phyloP scores from a whole-genome alignment of 2,329 filamentous ascomycete genomes.

The Alternaria brassicicola region DNA sequence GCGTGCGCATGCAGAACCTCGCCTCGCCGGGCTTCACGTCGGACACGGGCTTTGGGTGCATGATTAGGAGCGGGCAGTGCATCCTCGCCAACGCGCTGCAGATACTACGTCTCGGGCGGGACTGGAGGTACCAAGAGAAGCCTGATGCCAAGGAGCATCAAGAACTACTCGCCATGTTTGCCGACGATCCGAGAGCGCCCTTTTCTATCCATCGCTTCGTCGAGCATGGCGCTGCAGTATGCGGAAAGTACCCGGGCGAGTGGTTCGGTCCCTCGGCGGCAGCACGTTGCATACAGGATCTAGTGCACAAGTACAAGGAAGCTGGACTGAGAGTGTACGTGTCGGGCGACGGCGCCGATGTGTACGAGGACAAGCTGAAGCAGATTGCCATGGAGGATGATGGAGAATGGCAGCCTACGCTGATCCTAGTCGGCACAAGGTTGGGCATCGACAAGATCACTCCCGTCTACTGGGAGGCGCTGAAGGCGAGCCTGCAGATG shows the following conservation, averaged over 20 bases:
- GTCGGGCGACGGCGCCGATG: constrained; percentile 86
- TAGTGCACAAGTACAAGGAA: constrained; percentile 69
- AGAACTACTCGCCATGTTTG: constrained; percentile 78
- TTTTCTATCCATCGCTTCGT: constrained; percentile 98
- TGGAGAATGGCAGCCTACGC: constrained; percentile 75
- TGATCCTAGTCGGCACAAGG: constrained; percentile 87
- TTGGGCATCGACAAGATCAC: constrained; percentile 94
- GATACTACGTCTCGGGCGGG: constrained; percentile 77
- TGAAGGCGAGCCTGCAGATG: constrained; percentile 83
- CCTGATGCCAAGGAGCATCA: constrained; percentile 64
- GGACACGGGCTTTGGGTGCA: constrained; percentile 97
- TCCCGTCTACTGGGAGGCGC: constrained; percentile 91
- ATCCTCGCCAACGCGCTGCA: constrained; percentile 85
- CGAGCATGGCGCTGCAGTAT: constrained; percentile 80
- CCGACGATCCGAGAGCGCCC: constrained; percentile 82
- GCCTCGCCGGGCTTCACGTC: constrained; percentile 85
- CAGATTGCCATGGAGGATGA: constrained; percentile 73
- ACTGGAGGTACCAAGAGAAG: constrained; percentile 73
- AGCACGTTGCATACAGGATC: constrained; percentile 86
- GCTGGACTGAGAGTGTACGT: constrained; percentile 80
- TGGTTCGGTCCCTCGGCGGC: constrained; percentile 99
- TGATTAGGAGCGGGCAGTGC: constrained; percentile 96
- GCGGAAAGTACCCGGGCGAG: constrained; percentile 93
- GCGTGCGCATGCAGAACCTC: constrained; percentile 83
- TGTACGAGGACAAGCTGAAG: constrained; percentile 89